A percentile compares a stretch with the other conserved stretches of the same genome.
These are phyloP conservation scores for Crithidia acanthocephali DNA, from an alignment of 208 protist species.

Conservation along the genomic window DNA sequence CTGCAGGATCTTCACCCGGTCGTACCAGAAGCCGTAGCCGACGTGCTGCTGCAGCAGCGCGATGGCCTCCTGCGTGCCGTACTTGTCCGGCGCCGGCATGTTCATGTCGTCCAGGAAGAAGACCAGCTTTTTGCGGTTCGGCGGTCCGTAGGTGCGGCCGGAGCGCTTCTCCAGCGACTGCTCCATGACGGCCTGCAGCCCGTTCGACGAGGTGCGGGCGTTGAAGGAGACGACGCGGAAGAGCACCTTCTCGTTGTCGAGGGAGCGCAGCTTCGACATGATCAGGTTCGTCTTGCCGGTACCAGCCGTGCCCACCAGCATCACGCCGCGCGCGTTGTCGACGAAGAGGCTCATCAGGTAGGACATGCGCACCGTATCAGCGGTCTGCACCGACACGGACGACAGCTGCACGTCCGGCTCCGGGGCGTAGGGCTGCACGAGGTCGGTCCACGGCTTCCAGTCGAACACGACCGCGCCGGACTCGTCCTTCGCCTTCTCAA, in stretches of 20 bases:
- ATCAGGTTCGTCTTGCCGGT: slow-evolving; percentile 98
- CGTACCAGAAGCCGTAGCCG: slow-evolving; percentile 98
- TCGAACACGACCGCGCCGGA: slow-evolving; percentile 76
- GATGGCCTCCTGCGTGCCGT: slow-evolving; percentile 98
- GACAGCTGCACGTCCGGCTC: slow-evolving; percentile 90
- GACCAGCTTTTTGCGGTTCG: slow-evolving; percentile 96
- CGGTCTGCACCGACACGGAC: slow-evolving; percentile 94
- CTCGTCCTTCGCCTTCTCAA: slow-evolving; percentile 93
- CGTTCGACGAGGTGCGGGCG: slow-evolving; percentile 91
- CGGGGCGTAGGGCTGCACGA: slow-evolving; percentile 93
- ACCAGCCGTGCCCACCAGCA: slow-evolving; percentile 97
- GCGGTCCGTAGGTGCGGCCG: slow-evolving; percentile 95
- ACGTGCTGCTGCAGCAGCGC: slow-evolving; percentile 98
- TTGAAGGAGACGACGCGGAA: slow-evolving; percentile 97
- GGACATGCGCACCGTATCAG: slow-evolving; percentile 96
- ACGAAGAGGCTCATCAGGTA: slow-evolving; percentile 96
- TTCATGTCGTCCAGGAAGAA: slow-evolving; percentile 99
- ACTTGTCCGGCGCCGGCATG: slow-evolving; percentile 98
- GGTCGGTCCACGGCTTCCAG: slow-evolving; percentile 93
- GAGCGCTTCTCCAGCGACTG: slow-evolving; percentile 97
- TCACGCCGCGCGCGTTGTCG: slow-evolving; percentile 93
- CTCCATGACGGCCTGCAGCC: slow-evolving; percentile 97
- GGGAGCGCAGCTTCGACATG: slow-evolving; percentile 94
- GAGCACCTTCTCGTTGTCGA: slow-evolving; percentile 93
- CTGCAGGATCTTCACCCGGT: slow-evolving; percentile 94